Base-by-base conservation (phyloP, 2,329 filamentous ascomycete genomes). In the Lecanicillium sp. region DNA sequence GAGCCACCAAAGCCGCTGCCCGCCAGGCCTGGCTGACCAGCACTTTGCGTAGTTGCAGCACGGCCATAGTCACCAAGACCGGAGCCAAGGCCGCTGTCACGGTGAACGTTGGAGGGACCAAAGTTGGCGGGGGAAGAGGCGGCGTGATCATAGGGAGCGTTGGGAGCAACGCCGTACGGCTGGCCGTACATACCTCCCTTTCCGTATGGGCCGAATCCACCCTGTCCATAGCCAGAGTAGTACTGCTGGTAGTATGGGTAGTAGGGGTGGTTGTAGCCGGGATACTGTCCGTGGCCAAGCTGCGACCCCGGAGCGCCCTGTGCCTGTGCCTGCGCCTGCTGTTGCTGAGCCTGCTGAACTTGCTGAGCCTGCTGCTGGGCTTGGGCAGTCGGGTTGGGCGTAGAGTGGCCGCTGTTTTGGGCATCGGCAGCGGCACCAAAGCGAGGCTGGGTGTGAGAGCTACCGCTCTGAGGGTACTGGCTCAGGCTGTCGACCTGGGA, bases 381-480 rank as follows among this genome's bases (percentile, higher is more conserved):
- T 54, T 75, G 73, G 9, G 65, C 64, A 29, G 81, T 72, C 19
- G 89, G 88, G 65, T 94, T 92, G 27, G 90, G 89, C 3, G 89
- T 95, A 52, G 83, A 90, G 59, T 92, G 83, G 32, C 88, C 90
- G 57, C 87, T 95, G 66, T 83, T 87, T 53, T 88, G 85, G 45
- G 76, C 74, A 40, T 94, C 87, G 43, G 69, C 62, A 33, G 66
- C 67, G 47, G 65, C 67, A 20, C 71, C 71, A 32, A 80, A 81
- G 38, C 78, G 73, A 4, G 76, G 73, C 47, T 71, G 73, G 57
- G 64, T 80, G 45, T 65, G 63, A 31, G 61, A 52, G 20, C 54
- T 50, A 49, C 81, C 83, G 57, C 79, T 85, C 58, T 89, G 85
- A 29, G 83, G 79, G 57, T 87, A 88, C 53, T 73, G 80, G 66